Percentiles rank a stretch among this genome's conserved stretches.
These are phyloP conservation scores for Teunomyces atbi DNA, from an alignment of 805 yeast genomes.

Conservation along the genomic window DNA sequence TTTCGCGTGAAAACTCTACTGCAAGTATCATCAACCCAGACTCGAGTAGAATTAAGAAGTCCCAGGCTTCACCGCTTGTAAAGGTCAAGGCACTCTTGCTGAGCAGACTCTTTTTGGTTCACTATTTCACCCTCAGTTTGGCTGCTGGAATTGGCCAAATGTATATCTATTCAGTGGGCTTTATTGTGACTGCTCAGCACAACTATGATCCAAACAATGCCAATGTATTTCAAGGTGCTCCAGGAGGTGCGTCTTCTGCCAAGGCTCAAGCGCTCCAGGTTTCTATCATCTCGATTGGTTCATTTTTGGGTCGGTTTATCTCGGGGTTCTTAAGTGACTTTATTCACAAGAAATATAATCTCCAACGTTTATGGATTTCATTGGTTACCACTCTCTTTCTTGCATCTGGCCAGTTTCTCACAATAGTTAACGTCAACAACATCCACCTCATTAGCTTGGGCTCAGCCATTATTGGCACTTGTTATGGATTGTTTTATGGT, in stretches of 20 bases:
- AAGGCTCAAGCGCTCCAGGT: conserved; percentile 70
- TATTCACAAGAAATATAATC: conserved; percentile 46
- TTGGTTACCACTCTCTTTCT: conserved; percentile 39
- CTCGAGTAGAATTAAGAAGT: neutral
- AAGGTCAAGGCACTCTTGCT: conserved; percentile 21
- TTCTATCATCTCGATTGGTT: conserved; percentile 60
- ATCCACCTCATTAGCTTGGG: conserved; percentile 42
- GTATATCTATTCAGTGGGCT: conserved; percentile 73
- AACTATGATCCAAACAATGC: conserved; percentile 12
- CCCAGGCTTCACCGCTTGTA: conserved; percentile 8
- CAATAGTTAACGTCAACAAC: conserved; percentile 25
- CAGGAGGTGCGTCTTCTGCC: conserved; percentile 18
- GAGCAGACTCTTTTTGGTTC: conserved; percentile 43
- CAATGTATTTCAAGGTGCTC: conserved; percentile 3
- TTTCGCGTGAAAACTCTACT: conserved; percentile 1
- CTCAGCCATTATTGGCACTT: conserved; percentile 57
- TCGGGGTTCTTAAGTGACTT: conserved; percentile 69
- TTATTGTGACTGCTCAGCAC: conserved; percentile 52
- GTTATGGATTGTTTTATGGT: conserved; percentile 73
- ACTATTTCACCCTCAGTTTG: conserved; percentile 54
- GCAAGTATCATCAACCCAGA: neutral
- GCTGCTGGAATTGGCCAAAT: conserved; percentile 67
- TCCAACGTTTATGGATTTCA: conserved; percentile 68
- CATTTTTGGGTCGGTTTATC: conserved; percentile 61
- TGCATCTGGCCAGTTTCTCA: conserved; percentile 37